These are phyloP conservation scores for Fusarium neocosmosporiellum DNA, from an alignment of 2,329 filamentous ascomycete species.

Conservation along the genomic window DNA sequence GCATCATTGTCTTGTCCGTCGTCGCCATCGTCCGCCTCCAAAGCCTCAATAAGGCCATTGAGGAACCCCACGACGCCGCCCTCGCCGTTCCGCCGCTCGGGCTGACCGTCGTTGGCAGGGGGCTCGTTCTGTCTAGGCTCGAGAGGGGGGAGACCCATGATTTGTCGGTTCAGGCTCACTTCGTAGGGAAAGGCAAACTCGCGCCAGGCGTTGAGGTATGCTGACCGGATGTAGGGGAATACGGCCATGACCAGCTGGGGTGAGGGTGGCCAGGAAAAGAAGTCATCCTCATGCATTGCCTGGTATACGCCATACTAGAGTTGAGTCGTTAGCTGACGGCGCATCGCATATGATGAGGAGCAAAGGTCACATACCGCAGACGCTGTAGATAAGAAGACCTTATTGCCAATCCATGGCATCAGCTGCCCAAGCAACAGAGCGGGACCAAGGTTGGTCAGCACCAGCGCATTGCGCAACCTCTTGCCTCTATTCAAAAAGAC, in stretches of 20 bases:
- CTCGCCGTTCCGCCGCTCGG: conserved; percentile 37
- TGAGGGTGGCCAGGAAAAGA: conserved; percentile 65
- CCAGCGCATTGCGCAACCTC: conserved; percentile 47
- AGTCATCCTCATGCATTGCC: conserved; percentile 56
- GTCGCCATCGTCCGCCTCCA: conserved; percentile 50
- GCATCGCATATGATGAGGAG: background rate
- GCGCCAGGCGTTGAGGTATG: conserved; percentile 61
- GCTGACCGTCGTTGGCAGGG: conserved; percentile 24
- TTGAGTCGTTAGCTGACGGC: conserved; percentile 1
- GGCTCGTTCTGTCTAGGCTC: conserved; percentile 40
- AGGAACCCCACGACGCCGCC: conserved; percentile 51
- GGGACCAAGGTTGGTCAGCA: conserved; percentile 60
- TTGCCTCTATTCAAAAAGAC: conserved; percentile 43
- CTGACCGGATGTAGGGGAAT: conserved; percentile 58
- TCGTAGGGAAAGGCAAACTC: conserved; percentile 61
- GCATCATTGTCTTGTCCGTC: conserved; percentile 38
- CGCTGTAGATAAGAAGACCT: conserved; percentile 56
- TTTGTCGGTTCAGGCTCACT: conserved; percentile 58
- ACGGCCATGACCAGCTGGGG: conserved; percentile 62
- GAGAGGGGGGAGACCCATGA: conserved; percentile 54
- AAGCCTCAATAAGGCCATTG: conserved; percentile 51
- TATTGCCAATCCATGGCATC: conserved; percentile 55
- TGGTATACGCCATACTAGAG: conserved; percentile 61
- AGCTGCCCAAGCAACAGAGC: conserved; percentile 57
- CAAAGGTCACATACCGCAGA: conserved; percentile 50